Conservation (phyloP, 192 early-diverging fungal genomes). For the Tieghemiomyces parasiticus region DNA sequence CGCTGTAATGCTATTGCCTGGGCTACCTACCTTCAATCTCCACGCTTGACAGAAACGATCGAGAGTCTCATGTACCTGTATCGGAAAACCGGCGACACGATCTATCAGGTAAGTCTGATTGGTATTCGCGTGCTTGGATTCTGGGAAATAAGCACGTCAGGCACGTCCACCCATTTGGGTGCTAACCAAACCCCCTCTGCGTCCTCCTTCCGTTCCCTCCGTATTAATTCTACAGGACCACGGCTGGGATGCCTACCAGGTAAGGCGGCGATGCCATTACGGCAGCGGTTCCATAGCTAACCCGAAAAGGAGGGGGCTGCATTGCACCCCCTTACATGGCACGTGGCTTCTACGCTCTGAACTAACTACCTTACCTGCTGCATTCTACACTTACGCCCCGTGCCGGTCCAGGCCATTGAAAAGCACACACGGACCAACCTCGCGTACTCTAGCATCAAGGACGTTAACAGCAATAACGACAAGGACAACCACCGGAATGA, state of each 20-base stretch:
- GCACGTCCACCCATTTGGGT: background rate
- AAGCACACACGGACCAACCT: slow-evolving; percentile 45
- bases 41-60: slow-evolving; percentile 76
- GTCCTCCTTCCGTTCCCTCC: no score
- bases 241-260: no score
- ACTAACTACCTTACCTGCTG: no score
- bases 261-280: no score
- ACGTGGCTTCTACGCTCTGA: no score
- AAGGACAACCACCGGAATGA: background rate
- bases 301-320: no score
- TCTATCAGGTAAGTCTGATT: slow-evolving; percentile 32
- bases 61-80: slow-evolving; percentile 79
- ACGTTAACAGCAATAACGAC: slow-evolving; percentile 11
- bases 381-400: no score
- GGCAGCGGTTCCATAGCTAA: no score
- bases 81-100: slow-evolving; percentile 63
- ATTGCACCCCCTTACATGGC: no score
- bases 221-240: no score
- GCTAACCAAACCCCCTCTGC: slow-evolving; percentile 33
- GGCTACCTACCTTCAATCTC: no score
- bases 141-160: background rate
- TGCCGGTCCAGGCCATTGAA: slow-evolving; percentile 73
- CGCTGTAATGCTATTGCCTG: no score
- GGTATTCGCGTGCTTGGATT: slow-evolving; percentile 1
- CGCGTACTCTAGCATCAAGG: slow-evolving; percentile 38